phyloP scores from a whole-genome alignment of 2,329 filamentous ascomycete species.

The Neofusicoccum laricinum region DNA sequence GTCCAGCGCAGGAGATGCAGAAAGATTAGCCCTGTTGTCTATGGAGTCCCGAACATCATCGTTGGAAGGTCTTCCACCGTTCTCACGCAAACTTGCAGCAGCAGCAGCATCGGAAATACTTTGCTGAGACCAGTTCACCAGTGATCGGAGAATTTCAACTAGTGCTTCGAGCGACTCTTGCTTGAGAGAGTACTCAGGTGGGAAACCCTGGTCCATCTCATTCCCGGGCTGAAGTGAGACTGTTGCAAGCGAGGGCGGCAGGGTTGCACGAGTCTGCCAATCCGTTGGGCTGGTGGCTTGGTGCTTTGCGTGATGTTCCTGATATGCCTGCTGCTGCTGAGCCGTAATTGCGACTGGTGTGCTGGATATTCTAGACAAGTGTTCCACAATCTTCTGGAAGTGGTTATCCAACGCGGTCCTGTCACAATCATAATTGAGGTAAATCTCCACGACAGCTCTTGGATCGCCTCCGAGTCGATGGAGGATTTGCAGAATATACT shows the following conservation, averaged over 20 bases:
- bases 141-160: slow-evolving; percentile 81
- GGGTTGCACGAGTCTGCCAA: slow-evolving; percentile 81
- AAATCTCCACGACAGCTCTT: slow-evolving; percentile 85
- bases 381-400: slow-evolving; percentile 90
- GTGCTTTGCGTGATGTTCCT: slow-evolving; percentile 68
- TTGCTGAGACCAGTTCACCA: slow-evolving; percentile 90
- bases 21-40: slow-evolving; percentile 57
- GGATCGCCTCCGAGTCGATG: slow-evolving; percentile 83
- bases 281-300: slow-evolving; percentile 56
- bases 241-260: slow-evolving; percentile 83
- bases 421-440: slow-evolving; percentile 98
- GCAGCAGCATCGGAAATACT: slow-evolving; percentile 50
- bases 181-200: slow-evolving; percentile 88
- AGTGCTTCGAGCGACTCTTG: slow-evolving; percentile 83
- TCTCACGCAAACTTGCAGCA: slow-evolving; percentile 26
- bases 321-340: slow-evolving; percentile 79
- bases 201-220: slow-evolving; percentile 68
- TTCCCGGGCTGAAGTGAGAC: slow-evolving; percentile 61
- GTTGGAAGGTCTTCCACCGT: slow-evolving; percentile 50
- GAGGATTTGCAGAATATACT: slow-evolving; percentile 84
- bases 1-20: not conserved
- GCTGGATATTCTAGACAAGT: slow-evolving; percentile 83
- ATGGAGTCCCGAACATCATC: slow-evolving; percentile 69
- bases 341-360: slow-evolving; percentile 72
- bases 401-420: slow-evolving; percentile 90